Base-by-base conservation (phyloP, 2,329 filamentous ascomycete species). In the Monilinia aucupariae region DNA sequence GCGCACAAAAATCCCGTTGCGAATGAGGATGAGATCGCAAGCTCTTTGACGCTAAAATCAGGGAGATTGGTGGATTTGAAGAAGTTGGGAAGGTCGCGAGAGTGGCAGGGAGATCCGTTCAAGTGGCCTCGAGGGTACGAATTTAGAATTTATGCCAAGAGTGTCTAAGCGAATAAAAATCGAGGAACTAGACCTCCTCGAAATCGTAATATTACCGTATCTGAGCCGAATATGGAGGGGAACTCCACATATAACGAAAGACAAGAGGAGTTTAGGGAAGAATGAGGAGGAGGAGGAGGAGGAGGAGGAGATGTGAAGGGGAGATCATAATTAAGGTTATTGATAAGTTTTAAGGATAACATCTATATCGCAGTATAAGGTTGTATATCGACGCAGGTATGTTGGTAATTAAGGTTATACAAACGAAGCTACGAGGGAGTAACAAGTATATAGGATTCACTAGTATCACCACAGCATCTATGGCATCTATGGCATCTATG, bases 141-240 rank as follows among this genome's bases (percentile, higher is more conserved):
- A 64, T 59, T 60, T 64, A 64, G 64, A 65, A 65, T 59, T 65
- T 61, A 45, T 62, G 61, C 64, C 64, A 64, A 64, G 50, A 52
- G n/a, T 27, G 17, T 4, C 22, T 55, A 64, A 59, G 62, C 55
- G 51, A 63, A 45, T 63, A 39, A 61, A 43, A 60, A 41, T 25
- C 39, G 58, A 41, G 25, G 59, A 54, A 61, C 49, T 43, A 56
- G 53, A 39, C 37, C 37, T 39, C 12, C 37, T 15, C 37, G 10
- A 39, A 37, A 37, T 55, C 41, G 43, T 61, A 22, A 22, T 34
- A 54, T 39, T 15, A 39, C 34, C 34, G 34, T 15, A 39, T 39
- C 37, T 15, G n/a, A n/a, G 13, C 13, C 34, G 34, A 37, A 37
- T 52, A 37, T 61, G 37, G 43, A 15, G 47, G 47, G 58, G 47